A percentile compares a stretch with the other conserved stretches of the same genome.
Evolutionary conservation across 2,329 filamentous ascomycete species (phyloP).

Genomic region (Trichoderma pleuroti): DNA sequence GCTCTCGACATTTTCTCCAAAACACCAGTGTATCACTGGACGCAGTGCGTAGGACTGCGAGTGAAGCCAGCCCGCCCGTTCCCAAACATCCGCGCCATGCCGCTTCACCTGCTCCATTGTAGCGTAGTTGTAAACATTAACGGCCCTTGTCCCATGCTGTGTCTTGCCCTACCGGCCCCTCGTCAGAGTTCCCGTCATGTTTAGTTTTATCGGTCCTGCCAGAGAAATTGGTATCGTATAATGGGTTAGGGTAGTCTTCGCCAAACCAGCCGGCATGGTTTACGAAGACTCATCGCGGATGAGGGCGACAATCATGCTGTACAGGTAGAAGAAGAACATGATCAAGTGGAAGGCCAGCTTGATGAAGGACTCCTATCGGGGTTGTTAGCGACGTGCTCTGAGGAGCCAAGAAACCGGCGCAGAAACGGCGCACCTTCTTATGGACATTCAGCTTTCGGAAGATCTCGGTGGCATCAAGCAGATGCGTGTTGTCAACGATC

Average conservation of each 20-base stretch:
- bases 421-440: conserved; percentile 70
- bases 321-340: conserved; percentile 99
- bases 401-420: neutral
- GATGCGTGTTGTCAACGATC: conserved; percentile 94
- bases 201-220: conserved; percentile 16
- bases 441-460: conserved; percentile 99
- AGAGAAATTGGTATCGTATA: conserved; percentile 21
- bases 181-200: conserved; percentile 13
- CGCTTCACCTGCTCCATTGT: conserved; percentile 28
- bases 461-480: conserved; percentile 96
- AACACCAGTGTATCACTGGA: conserved; percentile 31
- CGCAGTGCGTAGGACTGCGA: conserved; percentile 32
- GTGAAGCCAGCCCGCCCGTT: conserved; percentile 29
- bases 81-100: conserved; percentile 27
- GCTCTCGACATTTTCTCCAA: conserved; percentile 27
- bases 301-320: conserved; percentile 96
- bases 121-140: conserved; percentile 14
- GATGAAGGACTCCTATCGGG: conserved; percentile 85
- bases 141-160: conserved; percentile 8
- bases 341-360: conserved; percentile 98
- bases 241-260: conserved; percentile 15
- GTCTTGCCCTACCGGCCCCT: conserved; percentile 5
- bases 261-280: conserved; percentile 28
- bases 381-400: conserved; percentile 23
- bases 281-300: conserved; percentile 93